Evolutionary conservation across 345 rosid species (phyloP), one percentile per base, ranked within the genome.

Genomic region (Eucalyptus leucophloia): DNA sequence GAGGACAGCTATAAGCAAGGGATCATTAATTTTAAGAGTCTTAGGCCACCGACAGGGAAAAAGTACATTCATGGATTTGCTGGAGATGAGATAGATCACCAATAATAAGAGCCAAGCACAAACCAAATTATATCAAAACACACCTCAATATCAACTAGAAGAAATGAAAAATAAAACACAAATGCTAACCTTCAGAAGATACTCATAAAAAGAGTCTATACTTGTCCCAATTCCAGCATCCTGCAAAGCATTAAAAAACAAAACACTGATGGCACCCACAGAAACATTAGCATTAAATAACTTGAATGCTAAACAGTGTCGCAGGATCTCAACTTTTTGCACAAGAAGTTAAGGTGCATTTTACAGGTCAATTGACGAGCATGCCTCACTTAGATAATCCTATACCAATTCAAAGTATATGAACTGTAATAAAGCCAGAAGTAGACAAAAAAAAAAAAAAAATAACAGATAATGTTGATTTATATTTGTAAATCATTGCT

Each of bases 211-310:
- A 51, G 99, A 98, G 91, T 98, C 99, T 91, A 98, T 97, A 93
- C 99, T 98, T 90, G 99, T 96, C 88, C 99, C 99, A 89, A 98
- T 98, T 92, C 99, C 99, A 89, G 99, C 99, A 95, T 98, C 99
- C 99, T 98, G 96, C 90, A 93, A 93, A 92, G 90, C 91, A 93
- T 86, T 89, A 86, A 81, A 62, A 87, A 88, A 60, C n/a, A 47
- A 85, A 69, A 40, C 30, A 21, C 47, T 40, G 85, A 40, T 77
- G 23, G 26, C 47, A 12, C 42, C 85, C 30, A 40, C 85, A 77
- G 47, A 21, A 77, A 40, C 85, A 40, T 40, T 77, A 40, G 24
- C 47, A 21, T 12, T 14, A 9, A 77, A 77, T 40, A 37, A 37
- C 47, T 40, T 42, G 47, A 77, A 77, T 40, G 85, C 28, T 21